phyloP scores from a whole-genome alignment of 176 grass and related monocot genomes.

The Aegilops tauschii region DNA sequence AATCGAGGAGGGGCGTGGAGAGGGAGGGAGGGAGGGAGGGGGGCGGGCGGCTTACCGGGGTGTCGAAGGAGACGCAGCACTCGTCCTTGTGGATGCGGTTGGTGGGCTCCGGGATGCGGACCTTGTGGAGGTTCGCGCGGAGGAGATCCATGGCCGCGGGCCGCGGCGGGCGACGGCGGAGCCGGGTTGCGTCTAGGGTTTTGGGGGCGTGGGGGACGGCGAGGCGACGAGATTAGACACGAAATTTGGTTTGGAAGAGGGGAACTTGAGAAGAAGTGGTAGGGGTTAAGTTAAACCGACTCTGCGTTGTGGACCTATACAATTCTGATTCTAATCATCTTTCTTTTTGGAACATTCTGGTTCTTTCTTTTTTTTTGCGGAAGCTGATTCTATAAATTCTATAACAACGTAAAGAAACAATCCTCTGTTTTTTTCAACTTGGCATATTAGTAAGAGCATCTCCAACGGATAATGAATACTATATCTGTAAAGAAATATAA shows the following conservation, averaged over 20 bases:
- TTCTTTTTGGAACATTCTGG: too few relatives aligned
- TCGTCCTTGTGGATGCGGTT: constrained; percentile 96
- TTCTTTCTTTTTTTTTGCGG: too few relatives aligned
- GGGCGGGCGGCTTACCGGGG: constrained; percentile 43
- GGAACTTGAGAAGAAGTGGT: not conserved
- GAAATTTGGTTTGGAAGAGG: not conserved
- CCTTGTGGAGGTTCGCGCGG: constrained; percentile 74
- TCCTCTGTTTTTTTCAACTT: too few relatives aligned
- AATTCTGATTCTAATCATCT: not conserved
- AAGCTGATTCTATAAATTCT: too few relatives aligned
- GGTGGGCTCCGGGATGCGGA: constrained; percentile 91
- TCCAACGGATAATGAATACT: too few relatives aligned
- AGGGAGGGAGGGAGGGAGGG: not conserved
- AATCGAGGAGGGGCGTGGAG: not conserved
- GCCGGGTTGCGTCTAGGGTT: constrained; percentile 40
- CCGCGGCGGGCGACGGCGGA: not conserved
- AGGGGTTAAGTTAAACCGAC: not conserved
- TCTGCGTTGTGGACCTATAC: not conserved
- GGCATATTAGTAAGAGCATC: too few relatives aligned
- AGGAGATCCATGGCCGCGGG: constrained; percentile 80
- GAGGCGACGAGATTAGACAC: not conserved
- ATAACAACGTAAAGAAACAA: too few relatives aligned
- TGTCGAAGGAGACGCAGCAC: constrained; percentile 96
- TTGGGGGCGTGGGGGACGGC: constrained; percentile 13
- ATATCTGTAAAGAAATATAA: too few relatives aligned